Percentiles rank a stretch among this genome's conserved stretches.
Evolutionary conservation across 208 protist genomes (phyloP).

Genomic region (Porcisia hertigi): DNA sequence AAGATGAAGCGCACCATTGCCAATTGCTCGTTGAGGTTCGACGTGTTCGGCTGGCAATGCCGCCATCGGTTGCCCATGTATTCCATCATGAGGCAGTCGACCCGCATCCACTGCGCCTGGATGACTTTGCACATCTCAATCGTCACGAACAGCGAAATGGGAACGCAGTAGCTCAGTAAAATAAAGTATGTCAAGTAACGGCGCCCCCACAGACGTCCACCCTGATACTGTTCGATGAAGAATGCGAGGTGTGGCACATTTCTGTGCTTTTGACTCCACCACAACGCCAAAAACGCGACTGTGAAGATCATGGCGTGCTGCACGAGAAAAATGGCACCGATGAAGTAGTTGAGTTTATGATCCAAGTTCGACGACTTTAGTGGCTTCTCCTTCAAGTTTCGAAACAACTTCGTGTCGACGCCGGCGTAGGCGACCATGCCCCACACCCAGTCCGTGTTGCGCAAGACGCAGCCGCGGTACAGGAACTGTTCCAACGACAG

Average conservation of each 20-base stretch:
- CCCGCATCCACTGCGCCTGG: conserved; percentile 88
- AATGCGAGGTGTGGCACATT: conserved; percentile 68
- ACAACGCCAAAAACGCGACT: conserved; percentile 62
- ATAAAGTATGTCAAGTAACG: conserved; percentile 91
- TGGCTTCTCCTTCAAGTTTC: conserved; percentile 84
- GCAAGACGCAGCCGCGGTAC: conserved; percentile 88
- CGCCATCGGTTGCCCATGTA: conserved; percentile 63
- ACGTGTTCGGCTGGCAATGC: conserved; percentile 84
- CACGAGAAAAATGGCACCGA: conserved; percentile 69
- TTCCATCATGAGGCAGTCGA: conserved; percentile 87
- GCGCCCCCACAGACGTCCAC: conserved; percentile 54
- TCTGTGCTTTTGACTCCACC: conserved; percentile 56
- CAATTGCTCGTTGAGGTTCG: conserved; percentile 93
- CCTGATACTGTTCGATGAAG: conserved; percentile 54
- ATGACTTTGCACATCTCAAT: conserved; percentile 92
- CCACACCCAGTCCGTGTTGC: conserved; percentile 93
- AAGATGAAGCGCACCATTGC: conserved; percentile 91
- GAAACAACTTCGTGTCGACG: conserved; percentile 91
- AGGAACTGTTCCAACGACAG: conserved; percentile 87
- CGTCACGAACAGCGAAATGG: conserved; percentile 93
- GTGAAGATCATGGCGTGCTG: conserved; percentile 80
- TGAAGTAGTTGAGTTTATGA: conserved; percentile 85
- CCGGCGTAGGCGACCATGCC: conserved; percentile 94
- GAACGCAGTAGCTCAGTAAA: conserved; percentile 89
- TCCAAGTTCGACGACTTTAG: conserved; percentile 91